Base-by-base conservation (phyloP, 1,284 basidiomycete genomes). In the Thecaphora frezii region DNA sequence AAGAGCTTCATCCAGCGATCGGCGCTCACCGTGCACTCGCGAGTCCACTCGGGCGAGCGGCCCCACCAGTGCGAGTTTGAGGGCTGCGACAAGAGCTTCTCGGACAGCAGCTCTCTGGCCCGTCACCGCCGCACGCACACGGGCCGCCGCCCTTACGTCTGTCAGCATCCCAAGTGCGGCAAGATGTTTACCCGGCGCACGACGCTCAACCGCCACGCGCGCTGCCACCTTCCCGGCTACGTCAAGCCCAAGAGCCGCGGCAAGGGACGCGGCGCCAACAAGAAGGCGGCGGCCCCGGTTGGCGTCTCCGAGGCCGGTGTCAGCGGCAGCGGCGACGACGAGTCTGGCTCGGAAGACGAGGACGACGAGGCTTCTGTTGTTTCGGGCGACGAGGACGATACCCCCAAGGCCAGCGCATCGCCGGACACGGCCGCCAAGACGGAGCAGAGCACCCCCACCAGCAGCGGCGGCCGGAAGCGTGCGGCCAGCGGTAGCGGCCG, bases 31-130 rank as follows among this genome's bases (percentile, higher is more conserved):
- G 91, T 93, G 5, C 90, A 93, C 78, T 83, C 85, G 51, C 87
- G 90, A 37, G 89, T 90, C 10, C 90, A 93, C 74, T 91, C 90
- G 7, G 90, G 91, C 45, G 90, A 93, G 82, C 89, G 89, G 75
- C 90, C 90, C 2, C 90, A 92, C 79, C 85, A 84, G 56, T 93
- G 90, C 81, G 74, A 77, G 55, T 74, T 74, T 38, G 67, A 71
- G 13, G 88, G 86, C 7, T 93, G 91, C 50, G 73, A 74, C 41
- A 84, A 84, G 69, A 80, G 82, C 8, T 85, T 85, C 72, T 81
- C 81, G 47, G 84, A 85, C 68, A 85, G 84, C 9, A 82, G 80
- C 57, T 85, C 83, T 9, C 79, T 85, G 14, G 84, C 84, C 19
- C 81, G 84, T 13, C 84, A 85, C 61, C 86, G 91, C 46, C 85